A percentile compares a stretch with the other conserved stretches of the same genome.
phyloP scores from a whole-genome alignment of 139 green algal genomes.

The Micromonas commoda region DNA sequence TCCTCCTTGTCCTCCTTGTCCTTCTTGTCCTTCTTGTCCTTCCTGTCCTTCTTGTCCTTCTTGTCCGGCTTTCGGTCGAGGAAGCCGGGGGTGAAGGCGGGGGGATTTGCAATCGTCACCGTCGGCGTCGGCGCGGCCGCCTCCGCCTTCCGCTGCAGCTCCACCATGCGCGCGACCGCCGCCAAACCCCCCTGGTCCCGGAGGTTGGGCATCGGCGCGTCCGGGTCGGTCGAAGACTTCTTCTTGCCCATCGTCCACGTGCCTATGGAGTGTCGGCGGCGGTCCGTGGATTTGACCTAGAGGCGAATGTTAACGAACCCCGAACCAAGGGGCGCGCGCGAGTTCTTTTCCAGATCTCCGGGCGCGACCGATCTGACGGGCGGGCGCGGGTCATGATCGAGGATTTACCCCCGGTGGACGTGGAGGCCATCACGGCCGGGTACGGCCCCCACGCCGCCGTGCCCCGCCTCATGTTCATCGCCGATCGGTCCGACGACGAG shows the following conservation, averaged over 20 bases:
- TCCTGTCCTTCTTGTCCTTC: background rate
- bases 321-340: too few species aligned
- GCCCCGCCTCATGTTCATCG: background rate
- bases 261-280: too few species aligned
- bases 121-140: background rate
- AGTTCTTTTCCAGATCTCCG: too few species aligned
- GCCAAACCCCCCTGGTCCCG: background rate
- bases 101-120: too few species aligned
- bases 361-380: too few species aligned
- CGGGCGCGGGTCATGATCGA: too few species aligned
- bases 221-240: background rate
- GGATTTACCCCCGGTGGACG: background rate
- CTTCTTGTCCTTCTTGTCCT: slow-evolving; percentile 1
- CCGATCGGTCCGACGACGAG: background rate
- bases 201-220: background rate
- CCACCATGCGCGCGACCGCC: background rate
- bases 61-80: background rate
- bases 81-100: too few species aligned
- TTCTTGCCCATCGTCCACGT: background rate
- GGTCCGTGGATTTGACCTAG: too few species aligned
- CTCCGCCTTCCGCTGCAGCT: background rate
- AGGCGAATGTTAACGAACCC: too few species aligned
- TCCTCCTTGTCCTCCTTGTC: background rate
- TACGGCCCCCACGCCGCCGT: background rate
- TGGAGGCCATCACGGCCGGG: background rate